Percentiles rank a stretch among this genome's conserved stretches.
These are phyloP conservation scores for Alternaria angustiovoidea DNA, from an alignment of 2,329 filamentous ascomycete genomes.

Conservation along the genomic window DNA sequence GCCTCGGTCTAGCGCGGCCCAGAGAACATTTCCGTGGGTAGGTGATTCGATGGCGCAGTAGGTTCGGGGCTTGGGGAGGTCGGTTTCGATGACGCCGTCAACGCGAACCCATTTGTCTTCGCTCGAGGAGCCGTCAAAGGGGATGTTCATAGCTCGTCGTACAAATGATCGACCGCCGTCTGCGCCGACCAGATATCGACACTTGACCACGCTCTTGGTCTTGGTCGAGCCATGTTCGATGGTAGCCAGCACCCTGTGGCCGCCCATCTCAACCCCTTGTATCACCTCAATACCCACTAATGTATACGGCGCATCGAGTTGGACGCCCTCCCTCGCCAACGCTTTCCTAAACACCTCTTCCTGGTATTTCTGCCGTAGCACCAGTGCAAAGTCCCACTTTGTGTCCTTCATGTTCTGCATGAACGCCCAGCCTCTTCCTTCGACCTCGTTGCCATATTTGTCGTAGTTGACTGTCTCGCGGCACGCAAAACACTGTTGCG, in stretches of 20 bases:
- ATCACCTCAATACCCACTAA: conserved; percentile 52
- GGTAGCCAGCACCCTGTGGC: not conserved
- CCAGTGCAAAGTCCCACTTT: conserved; percentile 61
- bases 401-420: conserved; percentile 64
- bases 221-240: conserved; percentile 18
- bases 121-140: conserved; percentile 59
- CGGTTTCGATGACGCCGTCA: conserved; percentile 60
- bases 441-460: conserved; percentile 54
- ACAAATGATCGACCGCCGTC: conserved; percentile 63
- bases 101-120: conserved; percentile 64
- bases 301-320: conserved; percentile 48
- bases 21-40: conserved; percentile 64
- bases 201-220: conserved; percentile 41
- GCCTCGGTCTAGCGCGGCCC: conserved; percentile 63
- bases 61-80: conserved; percentile 58
- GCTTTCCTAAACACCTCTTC: conserved; percentile 62
- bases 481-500: conserved; percentile 63
- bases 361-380: conserved; percentile 64
- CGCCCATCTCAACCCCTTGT: conserved; percentile 34
- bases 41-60: conserved; percentile 61
- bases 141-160: conserved; percentile 56
- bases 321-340: conserved; percentile 48
- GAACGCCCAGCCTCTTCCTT: conserved; percentile 60
- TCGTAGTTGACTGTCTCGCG: conserved; percentile 61
- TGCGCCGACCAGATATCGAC: conserved; percentile 61